A percentile compares a stretch with the other conserved stretches of the same genome.
Conservation (phyloP, 2,329 filamentous ascomycete species). For the Hyphodiscus sp. region DNA sequence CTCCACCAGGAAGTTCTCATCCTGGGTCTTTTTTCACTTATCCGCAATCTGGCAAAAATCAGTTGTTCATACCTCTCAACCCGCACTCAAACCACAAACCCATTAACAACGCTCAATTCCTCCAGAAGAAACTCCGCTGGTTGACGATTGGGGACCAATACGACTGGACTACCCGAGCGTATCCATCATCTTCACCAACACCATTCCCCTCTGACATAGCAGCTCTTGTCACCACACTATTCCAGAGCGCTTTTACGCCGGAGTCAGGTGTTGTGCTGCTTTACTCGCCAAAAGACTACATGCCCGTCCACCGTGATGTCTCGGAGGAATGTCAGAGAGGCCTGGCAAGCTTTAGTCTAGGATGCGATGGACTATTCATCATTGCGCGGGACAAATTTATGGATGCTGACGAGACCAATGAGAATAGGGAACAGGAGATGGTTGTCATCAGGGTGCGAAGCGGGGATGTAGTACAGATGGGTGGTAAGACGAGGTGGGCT, state of each 20-base stretch:
- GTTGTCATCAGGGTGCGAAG: conserved; percentile 66
- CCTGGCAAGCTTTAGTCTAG: conserved; percentile 78
- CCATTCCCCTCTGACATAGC: conserved; percentile 70
- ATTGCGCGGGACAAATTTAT: conserved; percentile 49
- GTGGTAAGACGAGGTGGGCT: conserved; percentile 70
- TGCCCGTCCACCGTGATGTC: conserved; percentile 90
- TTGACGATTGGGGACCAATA: conserved; percentile 91
- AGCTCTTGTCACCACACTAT: conserved; percentile 59
- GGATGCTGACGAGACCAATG: conserved; percentile 19
- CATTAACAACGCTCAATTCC: conserved; percentile 61
- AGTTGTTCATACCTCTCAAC: conserved; percentile 52
- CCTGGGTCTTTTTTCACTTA: conserved; percentile 44
- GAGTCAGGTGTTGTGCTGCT: conserved; percentile 92
- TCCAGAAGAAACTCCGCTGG: conserved; percentile 83
- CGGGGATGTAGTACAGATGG: conserved; percentile 90
- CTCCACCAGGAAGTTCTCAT: conserved; percentile 5
- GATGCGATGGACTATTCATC: conserved; percentile 86
- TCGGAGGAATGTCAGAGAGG: conserved; percentile 75
- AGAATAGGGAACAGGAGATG: conserved; percentile 26
- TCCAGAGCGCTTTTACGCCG: conserved; percentile 62
- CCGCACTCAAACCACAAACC: conserved; percentile 61
- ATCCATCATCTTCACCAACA: conserved; percentile 60
- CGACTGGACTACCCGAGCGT: conserved; percentile 83
- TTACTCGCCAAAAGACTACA: conserved; percentile 82
- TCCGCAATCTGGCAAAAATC: conserved; percentile 50